Conservation (phyloP, 1,284 basidiomycete genomes). For the Cutaneotrichosporon sp. region DNA sequence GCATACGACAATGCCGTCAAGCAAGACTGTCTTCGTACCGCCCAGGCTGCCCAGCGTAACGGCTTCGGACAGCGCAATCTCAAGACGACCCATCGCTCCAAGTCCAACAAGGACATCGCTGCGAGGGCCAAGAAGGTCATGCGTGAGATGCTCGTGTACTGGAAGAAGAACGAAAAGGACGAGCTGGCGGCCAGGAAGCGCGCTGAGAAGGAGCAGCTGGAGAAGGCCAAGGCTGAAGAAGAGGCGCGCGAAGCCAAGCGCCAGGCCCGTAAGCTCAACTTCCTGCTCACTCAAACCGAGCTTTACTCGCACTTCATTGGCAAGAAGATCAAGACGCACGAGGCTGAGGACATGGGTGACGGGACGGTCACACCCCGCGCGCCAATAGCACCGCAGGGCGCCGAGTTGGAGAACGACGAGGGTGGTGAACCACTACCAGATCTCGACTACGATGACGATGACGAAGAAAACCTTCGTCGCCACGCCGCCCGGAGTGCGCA, state of each 20-base stretch:
- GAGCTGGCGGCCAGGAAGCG: slow-evolving; percentile 88
- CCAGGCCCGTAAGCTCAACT: slow-evolving; percentile 95
- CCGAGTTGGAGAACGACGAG: slow-evolving; percentile 49
- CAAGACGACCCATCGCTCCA: slow-evolving; percentile 74
- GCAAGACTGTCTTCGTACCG: slow-evolving; percentile 33
- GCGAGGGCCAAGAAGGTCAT: slow-evolving; percentile 56
- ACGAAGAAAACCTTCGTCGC: slow-evolving; percentile 79
- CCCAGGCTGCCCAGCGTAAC: slow-evolving; percentile 54
- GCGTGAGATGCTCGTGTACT: slow-evolving; percentile 79
- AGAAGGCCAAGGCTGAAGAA: slow-evolving; percentile 87
- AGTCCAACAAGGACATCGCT: slow-evolving; percentile 81
- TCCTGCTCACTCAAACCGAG: slow-evolving; percentile 98
- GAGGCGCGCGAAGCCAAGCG: slow-evolving; percentile 93
- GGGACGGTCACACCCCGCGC: slow-evolving; percentile 26
- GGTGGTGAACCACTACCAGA: slow-evolving; percentile 61
- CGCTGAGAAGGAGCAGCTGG: slow-evolving; percentile 88
- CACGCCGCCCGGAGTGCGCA: slow-evolving; percentile 89
- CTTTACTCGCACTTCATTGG: slow-evolving; percentile 99
- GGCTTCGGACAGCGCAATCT: slow-evolving; percentile 72
- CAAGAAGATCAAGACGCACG: slow-evolving; percentile 92
- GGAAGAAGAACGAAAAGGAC: slow-evolving; percentile 93
- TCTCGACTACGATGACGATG: slow-evolving; percentile 93
- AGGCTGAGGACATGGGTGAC: slow-evolving; percentile 73
- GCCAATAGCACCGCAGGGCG: slow-evolving; percentile 22
- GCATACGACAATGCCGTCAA: slow-evolving; percentile 62